A percentile compares a stretch with the other conserved stretches of the same genome.
Evolutionary conservation across 2,329 filamentous ascomycete species (phyloP).

Genomic region (Exserohilum turcica): DNA sequence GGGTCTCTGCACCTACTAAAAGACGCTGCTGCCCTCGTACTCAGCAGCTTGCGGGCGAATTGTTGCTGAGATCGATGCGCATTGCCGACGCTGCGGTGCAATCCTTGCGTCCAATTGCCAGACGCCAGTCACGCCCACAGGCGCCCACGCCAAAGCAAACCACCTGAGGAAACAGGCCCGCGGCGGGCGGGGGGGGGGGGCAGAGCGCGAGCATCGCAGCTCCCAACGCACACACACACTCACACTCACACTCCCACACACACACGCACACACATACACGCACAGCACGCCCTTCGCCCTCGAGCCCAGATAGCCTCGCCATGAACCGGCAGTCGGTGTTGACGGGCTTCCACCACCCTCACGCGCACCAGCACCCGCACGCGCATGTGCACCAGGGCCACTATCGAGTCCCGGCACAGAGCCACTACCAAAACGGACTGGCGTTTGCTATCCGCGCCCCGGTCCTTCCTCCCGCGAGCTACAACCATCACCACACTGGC

Average conservation of each 20-base stretch:
- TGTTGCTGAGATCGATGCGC: constrained; percentile 30
- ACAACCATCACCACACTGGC: constrained; percentile 41
- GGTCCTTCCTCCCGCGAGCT: constrained; percentile 44
- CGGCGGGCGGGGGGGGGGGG: no score
- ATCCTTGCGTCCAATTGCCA: constrained; percentile 38
- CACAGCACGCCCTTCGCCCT: neutral
- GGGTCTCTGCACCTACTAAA: constrained; percentile 47
- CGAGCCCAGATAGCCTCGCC: neutral
- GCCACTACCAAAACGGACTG: constrained; percentile 37
- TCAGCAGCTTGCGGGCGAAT: constrained; percentile 44
- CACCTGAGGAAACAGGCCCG: constrained; percentile 13
- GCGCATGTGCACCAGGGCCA: constrained; percentile 24
- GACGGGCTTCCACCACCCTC: constrained; percentile 34
- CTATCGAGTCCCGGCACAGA: constrained; percentile 30
- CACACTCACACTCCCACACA: constrained; percentile 10
- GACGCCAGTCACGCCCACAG: constrained; percentile 31
- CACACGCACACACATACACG: no score
- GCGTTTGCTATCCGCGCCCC: constrained; percentile 45
- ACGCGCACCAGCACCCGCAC: constrained; percentile 16
- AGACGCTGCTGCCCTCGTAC: constrained; percentile 34
- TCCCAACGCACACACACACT: constrained; percentile 6
- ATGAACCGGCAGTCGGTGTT: constrained; percentile 43
- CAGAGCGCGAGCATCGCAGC: constrained; percentile 12
- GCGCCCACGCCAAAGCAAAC: constrained; percentile 13
- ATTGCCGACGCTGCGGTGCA: constrained; percentile 44